phyloP scores from a whole-genome alignment of 208 protist genomes.

The Wallacemonas rigidus region DNA sequence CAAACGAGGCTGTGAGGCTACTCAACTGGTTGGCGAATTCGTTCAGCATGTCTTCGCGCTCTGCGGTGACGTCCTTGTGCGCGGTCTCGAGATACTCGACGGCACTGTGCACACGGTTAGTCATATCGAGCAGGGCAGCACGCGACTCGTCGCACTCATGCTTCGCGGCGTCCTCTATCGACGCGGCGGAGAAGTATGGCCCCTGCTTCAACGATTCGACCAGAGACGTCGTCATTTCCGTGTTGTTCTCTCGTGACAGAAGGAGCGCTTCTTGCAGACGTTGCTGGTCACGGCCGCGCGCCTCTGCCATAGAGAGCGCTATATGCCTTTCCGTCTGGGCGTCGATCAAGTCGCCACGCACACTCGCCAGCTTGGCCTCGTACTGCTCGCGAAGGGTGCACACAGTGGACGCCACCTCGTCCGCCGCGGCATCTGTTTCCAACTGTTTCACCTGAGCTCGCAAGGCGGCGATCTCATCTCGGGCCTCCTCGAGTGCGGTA shows the following conservation, averaged over 20 bases:
- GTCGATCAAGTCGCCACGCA: constrained; percentile 36
- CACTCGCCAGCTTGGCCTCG: constrained; percentile 32
- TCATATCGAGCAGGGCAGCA: constrained; percentile 28
- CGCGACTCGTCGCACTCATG: constrained; percentile 24
- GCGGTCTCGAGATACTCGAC: constrained; percentile 15
- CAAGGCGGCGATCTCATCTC: constrained; percentile 24
- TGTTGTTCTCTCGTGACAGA: constrained; percentile 16
- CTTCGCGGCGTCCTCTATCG: not conserved
- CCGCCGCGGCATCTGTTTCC: constrained; percentile 53
- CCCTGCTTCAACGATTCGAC: constrained; percentile 22
- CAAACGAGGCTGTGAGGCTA: constrained; percentile 22
- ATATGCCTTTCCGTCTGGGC: constrained; percentile 34
- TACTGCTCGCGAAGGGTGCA: constrained; percentile 58
- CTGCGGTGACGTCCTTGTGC: constrained; percentile 8
- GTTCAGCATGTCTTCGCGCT: not conserved
- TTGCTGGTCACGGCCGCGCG: constrained; percentile 22
- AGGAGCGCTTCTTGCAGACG: constrained; percentile 12
- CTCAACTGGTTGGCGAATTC: constrained; percentile 22
- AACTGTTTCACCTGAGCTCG: constrained; percentile 39
- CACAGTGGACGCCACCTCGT: constrained; percentile 61
- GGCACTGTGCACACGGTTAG: not conserved
- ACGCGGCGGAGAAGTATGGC: not conserved
- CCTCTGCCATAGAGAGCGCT: constrained; percentile 1
- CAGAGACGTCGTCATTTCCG: constrained; percentile 21
- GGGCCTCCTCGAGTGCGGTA: constrained; percentile 38